Evolutionary conservation across 371 early-diverging fungal species (phyloP).

Genomic region (Mortierella sp.): DNA sequence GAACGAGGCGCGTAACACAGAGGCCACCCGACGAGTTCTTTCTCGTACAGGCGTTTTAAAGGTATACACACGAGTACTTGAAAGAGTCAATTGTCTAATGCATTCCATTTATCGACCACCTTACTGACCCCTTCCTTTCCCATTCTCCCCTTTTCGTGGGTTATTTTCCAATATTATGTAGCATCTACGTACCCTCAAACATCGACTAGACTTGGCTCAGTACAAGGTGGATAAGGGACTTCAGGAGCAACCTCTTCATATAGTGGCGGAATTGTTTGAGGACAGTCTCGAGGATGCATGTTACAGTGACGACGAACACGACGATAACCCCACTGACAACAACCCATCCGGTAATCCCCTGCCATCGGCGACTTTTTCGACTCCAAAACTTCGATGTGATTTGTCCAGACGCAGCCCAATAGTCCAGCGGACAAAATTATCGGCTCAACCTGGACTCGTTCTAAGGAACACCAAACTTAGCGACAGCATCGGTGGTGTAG

Average conservation of each 20-base stretch:
- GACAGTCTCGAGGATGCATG: slow-evolving; percentile 25
- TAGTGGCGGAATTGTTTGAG: slow-evolving; percentile 47
- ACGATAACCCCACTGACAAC: background rate
- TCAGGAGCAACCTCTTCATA: slow-evolving; percentile 50
- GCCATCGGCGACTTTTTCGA: background rate
- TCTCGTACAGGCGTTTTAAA: slow-evolving; percentile 26
- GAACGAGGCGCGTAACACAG: slow-evolving; percentile 43
- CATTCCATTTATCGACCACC: background rate
- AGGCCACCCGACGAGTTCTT: slow-evolving; percentile 43
- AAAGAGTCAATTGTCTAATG: background rate
- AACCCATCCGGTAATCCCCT: background rate
- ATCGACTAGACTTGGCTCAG: slow-evolving; percentile 16
- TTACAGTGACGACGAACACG: slow-evolving; percentile 9
- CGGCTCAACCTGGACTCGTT: background rate
- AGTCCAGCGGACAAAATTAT: background rate
- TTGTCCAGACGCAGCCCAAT: background rate
- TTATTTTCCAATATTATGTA: background rate
- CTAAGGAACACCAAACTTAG: background rate
- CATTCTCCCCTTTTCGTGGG: background rate
- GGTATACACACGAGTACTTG: slow-evolving; percentile 16
- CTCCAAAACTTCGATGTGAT: background rate
- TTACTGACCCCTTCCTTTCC: background rate
- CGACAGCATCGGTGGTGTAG: too few species aligned
- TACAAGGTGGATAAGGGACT: slow-evolving; percentile 34
- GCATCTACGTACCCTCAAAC: slow-evolving; percentile 23